Conservation (phyloP, 148 eudicot genomes). For the Chenopodium quinoa region DNA sequence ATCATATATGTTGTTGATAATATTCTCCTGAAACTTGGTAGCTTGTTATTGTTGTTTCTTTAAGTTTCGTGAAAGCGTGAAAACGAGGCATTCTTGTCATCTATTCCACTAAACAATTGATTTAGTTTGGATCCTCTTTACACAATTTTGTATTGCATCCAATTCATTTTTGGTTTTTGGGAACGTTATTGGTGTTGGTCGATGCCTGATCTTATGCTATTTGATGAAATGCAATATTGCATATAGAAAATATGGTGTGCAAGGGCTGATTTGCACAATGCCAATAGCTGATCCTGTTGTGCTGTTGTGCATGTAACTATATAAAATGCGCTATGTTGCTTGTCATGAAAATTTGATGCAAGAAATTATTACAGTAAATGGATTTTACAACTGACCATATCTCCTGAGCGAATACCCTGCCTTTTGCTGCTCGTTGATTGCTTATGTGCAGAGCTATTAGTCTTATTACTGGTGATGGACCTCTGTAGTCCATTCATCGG, state of each 20-base stretch:
- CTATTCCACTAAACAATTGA: background rate
- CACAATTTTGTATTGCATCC: too few species aligned
- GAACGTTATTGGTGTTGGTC: background rate
- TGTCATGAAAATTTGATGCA: background rate
- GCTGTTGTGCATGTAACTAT: too few species aligned
- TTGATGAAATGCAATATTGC: background rate
- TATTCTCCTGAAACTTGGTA: background rate
- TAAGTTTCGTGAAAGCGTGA: conserved; percentile 16
- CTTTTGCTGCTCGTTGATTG: too few species aligned
- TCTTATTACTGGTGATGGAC: too few species aligned
- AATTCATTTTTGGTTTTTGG: background rate
- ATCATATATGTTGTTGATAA: background rate
- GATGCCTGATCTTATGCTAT: too few species aligned
- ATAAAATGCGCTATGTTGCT: background rate
- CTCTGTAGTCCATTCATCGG: too few species aligned
- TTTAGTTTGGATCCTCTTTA: background rate
- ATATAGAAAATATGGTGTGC: background rate
- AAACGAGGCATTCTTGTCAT: conserved; percentile 2
- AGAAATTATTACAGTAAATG: too few species aligned
- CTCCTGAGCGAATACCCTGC: too few species aligned
- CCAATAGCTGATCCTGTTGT: background rate
- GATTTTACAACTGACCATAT: too few species aligned
- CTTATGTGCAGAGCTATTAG: too few species aligned
- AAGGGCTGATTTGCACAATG: background rate
- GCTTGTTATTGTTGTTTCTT: conserved; percentile 11